Evolutionary conservation across 2,329 filamentous ascomycete species (phyloP).

Genomic region (Colletotrichum siamense): DNA sequence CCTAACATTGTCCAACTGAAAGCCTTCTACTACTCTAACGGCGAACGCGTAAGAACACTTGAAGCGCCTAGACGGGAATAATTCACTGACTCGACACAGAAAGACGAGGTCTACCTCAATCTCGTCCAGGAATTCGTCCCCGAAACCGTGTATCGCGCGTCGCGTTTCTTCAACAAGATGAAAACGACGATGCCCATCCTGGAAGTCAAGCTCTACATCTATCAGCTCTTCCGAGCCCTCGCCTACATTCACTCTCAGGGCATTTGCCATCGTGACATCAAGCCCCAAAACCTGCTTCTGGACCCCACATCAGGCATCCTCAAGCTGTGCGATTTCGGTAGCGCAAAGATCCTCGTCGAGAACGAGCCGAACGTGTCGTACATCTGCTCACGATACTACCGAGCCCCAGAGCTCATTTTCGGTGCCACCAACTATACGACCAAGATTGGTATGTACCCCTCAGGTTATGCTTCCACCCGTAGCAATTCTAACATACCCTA

Average conservation of each 20-base stretch:
- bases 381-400: constrained; percentile 99
- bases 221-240: constrained; percentile 97
- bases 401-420: constrained; percentile 96
- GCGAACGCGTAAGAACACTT: constrained; percentile 77
- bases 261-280: constrained; percentile 99
- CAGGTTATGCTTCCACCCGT: neutral
- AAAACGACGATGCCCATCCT: constrained; percentile 99
- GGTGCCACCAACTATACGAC: constrained; percentile 99
- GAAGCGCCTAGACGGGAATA: neutral
- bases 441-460: constrained; percentile 83
- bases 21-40: constrained; percentile 99
- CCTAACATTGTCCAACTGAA: constrained; percentile 99
- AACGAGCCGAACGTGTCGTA: constrained; percentile 99
- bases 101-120: constrained; percentile 99
- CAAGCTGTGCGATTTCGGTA: constrained; percentile 98
- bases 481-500: constrained; percentile 12
- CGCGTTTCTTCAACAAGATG: constrained; percentile 99
- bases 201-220: constrained; percentile 99
- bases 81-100: constrained; percentile 52
- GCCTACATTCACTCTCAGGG: constrained; percentile 99
- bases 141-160: constrained; percentile 97
- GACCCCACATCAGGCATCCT: constrained; percentile 90
- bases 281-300: constrained; percentile 95
- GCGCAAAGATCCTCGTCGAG: constrained; percentile 97
- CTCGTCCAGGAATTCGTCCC: constrained; percentile 97